These are phyloP conservation scores for Hyaloscypha variabilis DNA, from an alignment of 495 filamentous ascomycete genomes.

Conservation along the genomic window DNA sequence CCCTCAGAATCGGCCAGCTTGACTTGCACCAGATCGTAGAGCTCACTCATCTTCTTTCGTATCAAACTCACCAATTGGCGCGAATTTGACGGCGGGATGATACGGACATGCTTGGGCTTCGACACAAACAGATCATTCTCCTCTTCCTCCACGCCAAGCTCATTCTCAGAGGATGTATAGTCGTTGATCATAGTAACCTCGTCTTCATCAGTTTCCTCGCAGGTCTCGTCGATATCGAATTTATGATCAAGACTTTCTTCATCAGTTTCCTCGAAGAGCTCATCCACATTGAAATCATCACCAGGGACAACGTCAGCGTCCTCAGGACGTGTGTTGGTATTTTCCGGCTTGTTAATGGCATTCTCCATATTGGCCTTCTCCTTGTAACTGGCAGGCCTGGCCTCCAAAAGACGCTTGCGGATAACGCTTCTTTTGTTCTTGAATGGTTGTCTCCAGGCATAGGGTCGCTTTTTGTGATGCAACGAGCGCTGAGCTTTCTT, in stretches of 20 bases:
- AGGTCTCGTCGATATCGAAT: background rate
- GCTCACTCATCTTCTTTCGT: background rate
- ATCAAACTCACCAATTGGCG: background rate
- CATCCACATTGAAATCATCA: background rate
- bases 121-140: background rate
- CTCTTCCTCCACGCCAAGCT: background rate
- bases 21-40: background rate
- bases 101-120: background rate
- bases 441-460: background rate
- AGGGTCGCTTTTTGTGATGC: background rate
- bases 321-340: background rate
- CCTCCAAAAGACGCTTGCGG: background rate
- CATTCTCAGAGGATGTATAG: too few species aligned
- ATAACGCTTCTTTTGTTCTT: background rate
- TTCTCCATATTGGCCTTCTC: background rate
- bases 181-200: background rate
- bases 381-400: background rate
- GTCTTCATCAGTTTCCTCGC: background rate
- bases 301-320: background rate
- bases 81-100: background rate
- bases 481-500: background rate
- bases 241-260: background rate
- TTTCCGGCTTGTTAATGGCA: background rate
- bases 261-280: background rate
- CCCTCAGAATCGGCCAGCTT: background rate